Conservation (phyloP, 164 flowering plant genomes). For the Saururus chinensis region DNA sequence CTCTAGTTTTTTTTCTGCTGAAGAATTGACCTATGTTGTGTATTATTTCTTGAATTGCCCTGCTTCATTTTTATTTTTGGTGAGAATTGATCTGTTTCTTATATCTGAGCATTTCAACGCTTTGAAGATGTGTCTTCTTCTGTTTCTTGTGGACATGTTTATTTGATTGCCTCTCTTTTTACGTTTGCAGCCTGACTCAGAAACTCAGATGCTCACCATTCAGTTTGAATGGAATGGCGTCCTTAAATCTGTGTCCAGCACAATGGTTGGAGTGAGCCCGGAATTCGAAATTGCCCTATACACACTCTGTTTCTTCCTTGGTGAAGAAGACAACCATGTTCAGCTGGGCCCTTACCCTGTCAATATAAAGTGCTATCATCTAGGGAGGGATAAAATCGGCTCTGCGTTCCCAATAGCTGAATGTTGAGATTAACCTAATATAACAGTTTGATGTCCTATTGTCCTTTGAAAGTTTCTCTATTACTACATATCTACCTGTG, state of each 20-base stretch:
- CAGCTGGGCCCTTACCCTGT: slow-evolving; percentile 82
- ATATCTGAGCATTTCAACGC: neutral
- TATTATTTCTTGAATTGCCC: neutral
- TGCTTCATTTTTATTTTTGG: too few species aligned
- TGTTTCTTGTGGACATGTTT: neutral
- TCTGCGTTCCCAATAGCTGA: slow-evolving; percentile 82
- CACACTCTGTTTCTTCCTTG: slow-evolving; percentile 68
- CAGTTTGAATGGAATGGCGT: slow-evolving; percentile 96
- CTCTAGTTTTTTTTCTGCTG: neutral
- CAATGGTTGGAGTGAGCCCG: slow-evolving; percentile 87
- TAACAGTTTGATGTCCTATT: neutral
- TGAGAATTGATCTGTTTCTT: neutral
- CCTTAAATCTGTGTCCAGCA: slow-evolving; percentile 81
- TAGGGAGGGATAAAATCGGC: slow-evolving; percentile 61
- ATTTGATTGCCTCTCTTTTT: neutral
- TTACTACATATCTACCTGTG: neutral
- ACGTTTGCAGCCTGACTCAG: slow-evolving; percentile 81
- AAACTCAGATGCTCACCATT: slow-evolving; percentile 78
- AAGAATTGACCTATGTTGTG: neutral
- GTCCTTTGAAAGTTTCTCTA: neutral
- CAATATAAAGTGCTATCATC: slow-evolving; percentile 83
- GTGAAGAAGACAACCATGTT: slow-evolving; percentile 68
- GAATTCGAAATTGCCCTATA: slow-evolving; percentile 92
- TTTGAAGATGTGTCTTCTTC: neutral
- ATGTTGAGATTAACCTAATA: neutral